Percentiles rank a stretch among this genome's conserved stretches.
Evolutionary conservation across 2,329 filamentous ascomycete genomes (phyloP).

Genomic region (Aureobasidium sp.): DNA sequence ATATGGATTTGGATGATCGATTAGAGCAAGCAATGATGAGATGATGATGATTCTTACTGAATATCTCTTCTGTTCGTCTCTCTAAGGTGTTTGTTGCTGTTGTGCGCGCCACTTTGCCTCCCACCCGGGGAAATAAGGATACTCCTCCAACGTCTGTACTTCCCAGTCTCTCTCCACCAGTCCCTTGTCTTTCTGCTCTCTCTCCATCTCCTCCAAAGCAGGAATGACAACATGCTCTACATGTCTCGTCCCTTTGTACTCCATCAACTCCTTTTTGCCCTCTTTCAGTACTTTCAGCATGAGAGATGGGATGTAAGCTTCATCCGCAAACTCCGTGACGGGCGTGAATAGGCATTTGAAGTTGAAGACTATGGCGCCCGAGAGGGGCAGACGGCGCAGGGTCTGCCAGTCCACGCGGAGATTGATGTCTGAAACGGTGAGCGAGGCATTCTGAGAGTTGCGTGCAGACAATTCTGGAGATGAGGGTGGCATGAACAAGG

Average conservation of each 20-base stretch:
- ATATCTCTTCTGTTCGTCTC: no score
- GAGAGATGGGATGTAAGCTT: constrained; percentile 65
- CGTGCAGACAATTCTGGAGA: neutral
- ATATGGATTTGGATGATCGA: no score
- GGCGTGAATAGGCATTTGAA: constrained; percentile 84
- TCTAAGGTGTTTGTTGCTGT: no score
- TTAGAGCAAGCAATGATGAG: no score
- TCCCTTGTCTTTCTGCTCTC: constrained; percentile 59
- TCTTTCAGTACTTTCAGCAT: constrained; percentile 62
- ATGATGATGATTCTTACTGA: no score
- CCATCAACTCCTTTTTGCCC: constrained; percentile 63
- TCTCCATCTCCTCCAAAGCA: constrained; percentile 54
- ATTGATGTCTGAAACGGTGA: constrained; percentile 54
- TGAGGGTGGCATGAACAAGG: constrained; percentile 66
- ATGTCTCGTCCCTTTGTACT: constrained; percentile 78
- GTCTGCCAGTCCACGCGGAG: constrained; percentile 87
- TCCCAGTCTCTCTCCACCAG: constrained; percentile 58
- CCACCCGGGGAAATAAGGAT: constrained; percentile 72
- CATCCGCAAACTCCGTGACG: constrained; percentile 59
- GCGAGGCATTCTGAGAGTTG: constrained; percentile 45
- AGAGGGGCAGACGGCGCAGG: constrained; percentile 68
- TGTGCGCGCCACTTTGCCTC: constrained; percentile 62
- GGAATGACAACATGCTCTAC: constrained; percentile 66
- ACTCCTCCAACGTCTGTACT: constrained; percentile 62
- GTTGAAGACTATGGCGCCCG: constrained; percentile 72